Base-by-base conservation (phyloP, 2,329 filamentous ascomycete species). In the Phoma sp. region DNA sequence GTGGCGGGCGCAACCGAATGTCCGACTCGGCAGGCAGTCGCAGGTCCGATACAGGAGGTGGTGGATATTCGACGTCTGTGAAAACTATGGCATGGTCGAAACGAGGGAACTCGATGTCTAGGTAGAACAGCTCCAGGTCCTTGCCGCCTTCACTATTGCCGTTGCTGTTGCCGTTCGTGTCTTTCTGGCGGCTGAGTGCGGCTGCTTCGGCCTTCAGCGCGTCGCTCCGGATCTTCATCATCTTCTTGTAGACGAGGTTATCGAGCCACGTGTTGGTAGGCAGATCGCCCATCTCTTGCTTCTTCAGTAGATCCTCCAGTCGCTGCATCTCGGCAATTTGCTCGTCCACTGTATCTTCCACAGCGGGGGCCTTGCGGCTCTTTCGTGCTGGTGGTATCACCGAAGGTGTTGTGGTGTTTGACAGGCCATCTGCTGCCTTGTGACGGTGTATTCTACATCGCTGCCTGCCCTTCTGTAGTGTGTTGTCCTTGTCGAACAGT, bases 261-360 rank as follows among this genome's bases (percentile, higher is more conserved):
- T 99, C 95, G 36, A 99, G 84, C 96, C 95, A 99, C 66, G 96
- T 91, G 40, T 96, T 90, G 14, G 92, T 86, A 0, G 91, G 87
- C 21, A 99, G 93, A 72, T 99, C 95, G 15, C 92, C 93, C 89
- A 97, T 96, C 72, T 99, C 96, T 70, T 98, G 95, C 76, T 96
- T 96, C 77, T 99, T 99, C 72, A 99, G 90, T 18, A 98, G 76
- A 47, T 87, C 88, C 69, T 98, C 93, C 63, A 99, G 84, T 15
- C 95, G 84, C 66, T 97, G 92, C 57, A 97, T 83, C 75, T 99
- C 95, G 47, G 91, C 87, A 55, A 96, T 87, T 63, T 88, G 88
- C 52, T 90, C 86, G n/a, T 81, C 78, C 1, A 81, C 76, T 1
- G 71, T 68, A 46, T 76, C 72, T 33, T 76, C 76, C 42, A 78